Evolutionary conservation across 2,329 filamentous ascomycete species (phyloP).

Genomic region (Cadophora gregata): DNA sequence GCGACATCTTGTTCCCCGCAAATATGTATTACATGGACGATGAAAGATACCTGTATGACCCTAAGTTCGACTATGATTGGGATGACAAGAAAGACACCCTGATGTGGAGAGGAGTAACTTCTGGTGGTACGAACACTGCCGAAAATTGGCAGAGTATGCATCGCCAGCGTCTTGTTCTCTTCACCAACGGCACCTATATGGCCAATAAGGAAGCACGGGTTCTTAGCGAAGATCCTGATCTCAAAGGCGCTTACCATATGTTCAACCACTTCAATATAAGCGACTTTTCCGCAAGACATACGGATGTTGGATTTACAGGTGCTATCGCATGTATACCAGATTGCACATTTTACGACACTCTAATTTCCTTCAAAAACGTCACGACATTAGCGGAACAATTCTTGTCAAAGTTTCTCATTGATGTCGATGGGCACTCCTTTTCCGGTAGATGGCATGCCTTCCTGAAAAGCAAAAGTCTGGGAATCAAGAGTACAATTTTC

Average conservation of each 20-base stretch:
- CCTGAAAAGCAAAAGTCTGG: conserved; percentile 70
- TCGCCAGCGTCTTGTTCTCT: conserved; percentile 61
- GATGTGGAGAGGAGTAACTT: conserved; percentile 70
- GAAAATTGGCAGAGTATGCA: conserved; percentile 61
- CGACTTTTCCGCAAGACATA: conserved; percentile 42
- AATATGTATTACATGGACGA: conserved; percentile 68
- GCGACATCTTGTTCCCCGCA: conserved; percentile 68
- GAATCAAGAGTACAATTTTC: conserved; percentile 80
- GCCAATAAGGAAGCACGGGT: conserved; percentile 46
- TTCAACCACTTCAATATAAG: conserved; percentile 51
- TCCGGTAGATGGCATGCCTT: conserved; percentile 74
- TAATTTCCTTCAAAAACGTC: conserved; percentile 55
- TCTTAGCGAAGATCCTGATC: conserved; percentile 43
- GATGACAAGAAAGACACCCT: conserved; percentile 59
- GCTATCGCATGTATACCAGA: conserved; percentile 53
- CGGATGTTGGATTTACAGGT: conserved; percentile 47
- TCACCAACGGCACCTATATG: conserved; percentile 58
- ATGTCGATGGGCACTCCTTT: conserved; percentile 78
- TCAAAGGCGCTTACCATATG: conserved; percentile 49
- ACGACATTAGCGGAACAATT: conserved; percentile 64
- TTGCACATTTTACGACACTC: conserved; percentile 53
- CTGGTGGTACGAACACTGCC: conserved; percentile 59
- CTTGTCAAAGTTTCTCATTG: conserved; percentile 70
- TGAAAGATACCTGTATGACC: conserved; percentile 62
- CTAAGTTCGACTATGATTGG: conserved; percentile 62